Percentiles rank a stretch among this genome's conserved stretches.
Evolutionary conservation across 106 monocot genomes (phyloP).

Genomic region (Allium cepa): DNA sequence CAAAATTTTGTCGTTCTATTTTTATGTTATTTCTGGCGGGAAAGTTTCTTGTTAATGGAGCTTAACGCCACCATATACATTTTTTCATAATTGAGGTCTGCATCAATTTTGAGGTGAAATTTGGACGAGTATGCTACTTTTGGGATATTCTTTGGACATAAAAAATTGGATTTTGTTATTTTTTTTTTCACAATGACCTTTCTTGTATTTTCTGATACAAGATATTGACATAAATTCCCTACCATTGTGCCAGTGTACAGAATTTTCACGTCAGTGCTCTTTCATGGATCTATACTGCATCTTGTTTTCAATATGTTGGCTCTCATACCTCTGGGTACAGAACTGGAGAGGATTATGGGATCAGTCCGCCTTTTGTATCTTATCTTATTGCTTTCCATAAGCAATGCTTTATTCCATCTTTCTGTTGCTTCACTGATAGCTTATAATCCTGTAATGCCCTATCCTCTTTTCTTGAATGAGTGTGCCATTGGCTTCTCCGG

Average conservation of each 20-base stretch:
- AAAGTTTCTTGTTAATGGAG: too few species aligned
- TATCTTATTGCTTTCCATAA: constrained; percentile 70
- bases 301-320: constrained; percentile 96
- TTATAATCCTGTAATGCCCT: constrained; percentile 59
- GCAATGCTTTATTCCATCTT: constrained; percentile 76
- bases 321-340: constrained; percentile 73
- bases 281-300: constrained; percentile 89
- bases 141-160: too few species aligned
- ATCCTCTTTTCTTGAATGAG: constrained; percentile 29
- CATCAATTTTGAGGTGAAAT: too few species aligned
- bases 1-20: too few species aligned
- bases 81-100: too few species aligned
- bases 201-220: background rate
- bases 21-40: too few species aligned
- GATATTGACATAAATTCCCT: constrained; percentile 13
- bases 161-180: too few species aligned
- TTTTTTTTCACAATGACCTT: too few species aligned
- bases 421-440: constrained; percentile 56
- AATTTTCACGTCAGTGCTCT: constrained; percentile 63
- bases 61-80: too few species aligned
- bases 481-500: constrained; percentile 97
- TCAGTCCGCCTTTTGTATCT: constrained; percentile 72
- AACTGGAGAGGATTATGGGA: constrained; percentile 90
- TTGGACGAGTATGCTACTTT: too few species aligned
- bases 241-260: constrained; percentile 67